These are phyloP conservation scores for Craspedostauros australis DNA, from an alignment of 108 stramenopile species.

Conservation along the genomic window DNA sequence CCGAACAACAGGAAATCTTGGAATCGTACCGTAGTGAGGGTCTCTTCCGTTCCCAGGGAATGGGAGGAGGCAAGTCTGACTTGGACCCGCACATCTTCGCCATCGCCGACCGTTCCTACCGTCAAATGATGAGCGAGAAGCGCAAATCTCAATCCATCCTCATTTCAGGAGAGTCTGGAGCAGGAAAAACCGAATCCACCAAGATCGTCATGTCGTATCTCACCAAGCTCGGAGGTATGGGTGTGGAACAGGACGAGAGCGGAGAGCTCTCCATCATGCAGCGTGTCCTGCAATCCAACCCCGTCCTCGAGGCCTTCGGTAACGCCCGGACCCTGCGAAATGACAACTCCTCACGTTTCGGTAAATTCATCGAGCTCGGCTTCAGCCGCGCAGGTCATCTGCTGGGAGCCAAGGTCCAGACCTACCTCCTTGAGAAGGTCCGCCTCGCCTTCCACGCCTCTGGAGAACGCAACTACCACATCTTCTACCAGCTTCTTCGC, in stretches of 20 bases:
- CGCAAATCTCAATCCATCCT: constrained; percentile 87
- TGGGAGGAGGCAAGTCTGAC: constrained; percentile 39
- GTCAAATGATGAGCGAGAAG: constrained; percentile 80
- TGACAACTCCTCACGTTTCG: constrained; percentile 99
- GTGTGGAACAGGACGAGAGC: constrained; percentile 29
- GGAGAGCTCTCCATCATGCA: constrained; percentile 81
- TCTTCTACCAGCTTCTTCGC: constrained; percentile 91
- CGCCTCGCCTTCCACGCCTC: constrained; percentile 84
- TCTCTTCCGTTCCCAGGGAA: constrained; percentile 71
- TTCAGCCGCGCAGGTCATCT: constrained; percentile 87
- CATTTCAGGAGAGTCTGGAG: constrained; percentile 91
- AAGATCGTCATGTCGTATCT: constrained; percentile 95
- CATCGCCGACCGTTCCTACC: constrained; percentile 85
- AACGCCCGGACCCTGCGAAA: constrained; percentile 98
- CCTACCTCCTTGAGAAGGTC: constrained; percentile 97
- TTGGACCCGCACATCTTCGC: constrained; percentile 93
- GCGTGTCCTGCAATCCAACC: constrained; percentile 94
- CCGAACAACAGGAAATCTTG: constrained; percentile 55
- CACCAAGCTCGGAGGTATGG: constrained; percentile 69
- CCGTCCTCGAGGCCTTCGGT: constrained; percentile 99
- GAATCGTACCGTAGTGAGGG: constrained; percentile 81
- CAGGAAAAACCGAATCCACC: constrained; percentile 95
- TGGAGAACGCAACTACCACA: constrained; percentile 92
- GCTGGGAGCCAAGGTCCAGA: constrained; percentile 90
- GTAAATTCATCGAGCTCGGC: constrained; percentile 97